These are phyloP conservation scores for Coffea canephora DNA, from an alignment of 257 asterid species.

Conservation along the genomic window DNA sequence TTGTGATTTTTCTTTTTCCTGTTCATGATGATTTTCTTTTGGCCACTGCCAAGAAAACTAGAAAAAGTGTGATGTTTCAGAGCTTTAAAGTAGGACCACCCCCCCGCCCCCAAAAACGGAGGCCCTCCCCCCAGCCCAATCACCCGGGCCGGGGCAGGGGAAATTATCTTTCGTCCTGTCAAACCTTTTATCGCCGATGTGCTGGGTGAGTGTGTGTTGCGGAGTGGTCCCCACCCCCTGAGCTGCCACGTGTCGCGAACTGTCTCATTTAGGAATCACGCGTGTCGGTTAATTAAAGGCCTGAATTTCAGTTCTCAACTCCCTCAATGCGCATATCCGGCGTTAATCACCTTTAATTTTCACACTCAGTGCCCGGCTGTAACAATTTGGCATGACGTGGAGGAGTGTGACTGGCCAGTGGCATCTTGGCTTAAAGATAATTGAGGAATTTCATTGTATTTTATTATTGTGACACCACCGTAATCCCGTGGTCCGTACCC, in stretches of 20 bases:
- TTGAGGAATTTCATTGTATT: not conserved
- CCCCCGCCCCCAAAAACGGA: no score
- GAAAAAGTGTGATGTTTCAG: not conserved
- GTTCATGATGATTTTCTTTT: not conserved
- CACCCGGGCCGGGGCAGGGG: no score
- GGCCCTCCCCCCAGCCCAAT: no score
- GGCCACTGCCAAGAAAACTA: not conserved
- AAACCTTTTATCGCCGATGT: conserved; percentile 8
- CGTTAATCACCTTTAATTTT: conserved; percentile 11
- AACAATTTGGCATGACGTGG: not conserved
- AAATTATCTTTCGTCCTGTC: conserved; percentile 20
- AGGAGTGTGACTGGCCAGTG: not conserved
- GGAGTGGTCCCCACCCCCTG: conserved; percentile 28
- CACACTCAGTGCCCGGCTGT: not conserved
- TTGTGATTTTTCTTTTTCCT: not conserved
- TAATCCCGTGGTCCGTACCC: conserved; percentile 28
- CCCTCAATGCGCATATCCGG: conserved; percentile 9
- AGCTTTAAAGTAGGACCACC: no score
- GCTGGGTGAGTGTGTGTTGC: not conserved
- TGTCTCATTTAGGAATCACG: conserved; percentile 17
- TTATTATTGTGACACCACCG: conserved; percentile 3
- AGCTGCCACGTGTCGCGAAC: conserved; percentile 24
- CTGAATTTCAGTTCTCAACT: conserved; percentile 28
- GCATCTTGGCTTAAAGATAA: not conserved
- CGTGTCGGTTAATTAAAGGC: conserved; percentile 32